phyloP scores from a whole-genome alignment of 257 asterid species.

The Anisodus tanguticus region DNA sequence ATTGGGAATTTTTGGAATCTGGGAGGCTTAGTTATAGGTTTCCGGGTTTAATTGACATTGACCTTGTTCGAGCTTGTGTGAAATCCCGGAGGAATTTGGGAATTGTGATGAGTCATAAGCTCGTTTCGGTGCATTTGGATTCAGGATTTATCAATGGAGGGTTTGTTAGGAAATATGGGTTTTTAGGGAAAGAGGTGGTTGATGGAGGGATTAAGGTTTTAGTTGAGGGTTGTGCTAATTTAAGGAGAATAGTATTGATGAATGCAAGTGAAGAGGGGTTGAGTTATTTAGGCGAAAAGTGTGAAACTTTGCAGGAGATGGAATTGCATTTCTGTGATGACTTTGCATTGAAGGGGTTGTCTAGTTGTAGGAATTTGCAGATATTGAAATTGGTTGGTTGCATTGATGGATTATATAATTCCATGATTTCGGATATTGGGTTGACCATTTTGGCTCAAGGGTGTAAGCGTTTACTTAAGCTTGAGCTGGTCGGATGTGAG shows the following conservation, averaged over 20 bases:
- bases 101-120: constrained; percentile 62
- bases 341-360: constrained; percentile 64
- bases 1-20: constrained; percentile 92
- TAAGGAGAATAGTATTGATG: constrained; percentile 63
- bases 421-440: constrained; percentile 81
- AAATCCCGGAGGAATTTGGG: constrained; percentile 59
- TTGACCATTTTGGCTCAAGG: constrained; percentile 91
- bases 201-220: constrained; percentile 74
- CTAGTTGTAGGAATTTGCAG: constrained; percentile 73
- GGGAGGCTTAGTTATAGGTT: constrained; percentile 77
- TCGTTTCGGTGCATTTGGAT: constrained; percentile 59
- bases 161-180: constrained; percentile 51
- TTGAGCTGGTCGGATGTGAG: constrained; percentile 87
- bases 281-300: constrained; percentile 61
- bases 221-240: constrained; percentile 69
- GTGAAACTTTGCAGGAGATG: constrained; percentile 89
- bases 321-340: constrained; percentile 75
- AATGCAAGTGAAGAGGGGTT: constrained; percentile 74
- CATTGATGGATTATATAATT: constrained; percentile 65
- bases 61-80: constrained; percentile 54
- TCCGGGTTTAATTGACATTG: constrained; percentile 72
- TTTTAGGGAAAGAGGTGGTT: constrained; percentile 51
- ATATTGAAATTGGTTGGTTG: constrained; percentile 74
- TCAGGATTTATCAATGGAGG: constrained; percentile 51
- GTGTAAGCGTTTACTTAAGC: constrained; percentile 77